A percentile compares a stretch with the other conserved stretches of the same genome.
Evolutionary conservation across 1,284 basidiomycete genomes (phyloP).

Genomic region (Malassezia furfur): DNA sequence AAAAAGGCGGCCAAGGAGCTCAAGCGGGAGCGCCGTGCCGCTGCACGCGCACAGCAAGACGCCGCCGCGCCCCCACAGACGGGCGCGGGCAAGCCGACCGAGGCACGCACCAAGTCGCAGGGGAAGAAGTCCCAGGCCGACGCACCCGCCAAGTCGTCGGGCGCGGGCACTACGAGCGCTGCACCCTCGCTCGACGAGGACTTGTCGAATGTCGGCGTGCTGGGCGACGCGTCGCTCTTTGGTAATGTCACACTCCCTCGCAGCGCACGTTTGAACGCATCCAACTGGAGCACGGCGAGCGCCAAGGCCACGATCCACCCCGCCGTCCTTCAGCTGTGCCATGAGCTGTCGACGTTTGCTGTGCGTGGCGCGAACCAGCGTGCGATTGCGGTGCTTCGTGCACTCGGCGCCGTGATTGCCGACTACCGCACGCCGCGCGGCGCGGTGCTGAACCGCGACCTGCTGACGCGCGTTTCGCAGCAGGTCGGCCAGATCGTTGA

Average conservation of each 20-base stretch:
- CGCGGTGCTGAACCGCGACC: constrained; percentile 40
- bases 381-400: constrained; percentile 38
- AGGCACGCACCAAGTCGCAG: background rate
- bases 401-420: constrained; percentile 40
- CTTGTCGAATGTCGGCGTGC: constrained; percentile 15
- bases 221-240: constrained; percentile 32
- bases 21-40: constrained; percentile 34
- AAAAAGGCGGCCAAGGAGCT: constrained; percentile 37
- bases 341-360: constrained; percentile 36
- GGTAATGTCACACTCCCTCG: constrained; percentile 35
- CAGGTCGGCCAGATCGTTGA: constrained; percentile 82
- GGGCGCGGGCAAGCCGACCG: background rate
- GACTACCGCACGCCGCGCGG: constrained; percentile 44
- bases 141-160: constrained; percentile 10
- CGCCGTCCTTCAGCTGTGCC: constrained; percentile 31
- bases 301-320: constrained; percentile 38
- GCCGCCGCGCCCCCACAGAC: constrained; percentile 1
- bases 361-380: constrained; percentile 42
- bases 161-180: background rate
- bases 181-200: constrained; percentile 13
- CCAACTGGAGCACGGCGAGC: constrained; percentile 24
- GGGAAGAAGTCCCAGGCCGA: background rate
- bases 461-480: constrained; percentile 48
- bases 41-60: constrained; percentile 21
- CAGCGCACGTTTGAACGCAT: constrained; percentile 23